A percentile compares a stretch with the other conserved stretches of the same genome.
Conservation (phyloP, 2,329 filamentous ascomycete species). For the Blastomyces silverae region DNA sequence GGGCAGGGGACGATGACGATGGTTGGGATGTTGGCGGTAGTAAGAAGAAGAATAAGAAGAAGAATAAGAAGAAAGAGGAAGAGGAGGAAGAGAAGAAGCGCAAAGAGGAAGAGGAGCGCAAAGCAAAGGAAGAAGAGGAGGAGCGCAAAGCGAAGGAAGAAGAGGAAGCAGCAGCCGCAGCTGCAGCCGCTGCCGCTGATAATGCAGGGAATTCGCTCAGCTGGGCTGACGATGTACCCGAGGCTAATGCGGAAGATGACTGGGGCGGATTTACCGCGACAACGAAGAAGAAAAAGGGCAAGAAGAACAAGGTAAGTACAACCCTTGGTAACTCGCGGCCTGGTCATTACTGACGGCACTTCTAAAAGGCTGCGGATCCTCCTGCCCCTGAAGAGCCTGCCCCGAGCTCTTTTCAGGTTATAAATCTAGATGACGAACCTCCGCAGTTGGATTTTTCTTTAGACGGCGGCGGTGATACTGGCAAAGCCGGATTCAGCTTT, state of each 20-base stretch:
- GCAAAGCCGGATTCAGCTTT: conserved; percentile 42
- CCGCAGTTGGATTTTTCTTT: conserved; percentile 54
- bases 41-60: conserved; percentile 21
- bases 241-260: conserved; percentile 44
- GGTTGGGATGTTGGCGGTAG: conserved; percentile 14
- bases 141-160: conserved; percentile 10
- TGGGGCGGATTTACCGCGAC: conserved; percentile 47
- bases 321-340: not conserved
- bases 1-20: conserved; percentile 18
- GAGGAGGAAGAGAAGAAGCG: conserved; percentile 15
- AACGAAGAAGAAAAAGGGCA: conserved; percentile 51
- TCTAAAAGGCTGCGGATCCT: conserved; percentile 28
- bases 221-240: conserved; percentile 40
- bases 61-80: conserved; percentile 18
- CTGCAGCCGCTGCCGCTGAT: conserved; percentile 21
- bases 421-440: conserved; percentile 57
- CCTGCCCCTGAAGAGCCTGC: conserved; percentile 34
- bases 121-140: conserved; percentile 15
- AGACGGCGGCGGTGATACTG: conserved; percentile 41
- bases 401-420: conserved; percentile 57
- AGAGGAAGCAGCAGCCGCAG: conserved; percentile 21
- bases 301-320: conserved; percentile 36
- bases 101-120: conserved; percentile 11
- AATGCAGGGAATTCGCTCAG: conserved; percentile 33
- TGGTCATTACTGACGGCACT: conserved; percentile 10